phyloP scores from a whole-genome alignment of 768 basidiomycete species.

The Lactifluus pinguis region DNA sequence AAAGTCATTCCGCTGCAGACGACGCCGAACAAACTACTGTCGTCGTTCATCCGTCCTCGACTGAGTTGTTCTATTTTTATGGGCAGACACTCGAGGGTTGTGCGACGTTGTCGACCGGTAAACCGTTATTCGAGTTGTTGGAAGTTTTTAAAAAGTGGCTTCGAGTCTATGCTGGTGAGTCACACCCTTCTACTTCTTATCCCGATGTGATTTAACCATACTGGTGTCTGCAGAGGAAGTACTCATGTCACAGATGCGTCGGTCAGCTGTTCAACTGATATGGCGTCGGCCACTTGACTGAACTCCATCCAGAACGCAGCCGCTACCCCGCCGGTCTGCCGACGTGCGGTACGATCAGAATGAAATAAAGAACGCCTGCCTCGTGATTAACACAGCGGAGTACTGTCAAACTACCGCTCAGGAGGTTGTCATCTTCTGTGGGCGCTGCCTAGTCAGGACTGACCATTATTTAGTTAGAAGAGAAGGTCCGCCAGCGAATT shows the following conservation, averaged over 20 bases:
- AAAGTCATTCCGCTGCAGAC: conserved; percentile 31
- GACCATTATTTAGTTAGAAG: conserved; percentile 59
- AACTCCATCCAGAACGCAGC: conserved; percentile 30
- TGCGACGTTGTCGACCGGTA: conserved; percentile 78
- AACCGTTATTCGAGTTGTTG: conserved; percentile 73
- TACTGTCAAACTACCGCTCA: conserved; percentile 90
- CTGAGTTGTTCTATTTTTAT: conserved; percentile 96
- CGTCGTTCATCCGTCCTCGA: conserved; percentile 85
- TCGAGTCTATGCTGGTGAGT: conserved; percentile 78
- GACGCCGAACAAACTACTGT: conserved; percentile 41
- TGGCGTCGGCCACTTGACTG: background rate
- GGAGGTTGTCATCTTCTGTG: conserved; percentile 43
- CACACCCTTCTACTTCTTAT: background rate
- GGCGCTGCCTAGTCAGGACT: background rate
- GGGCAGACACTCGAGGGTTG: conserved; percentile 93
- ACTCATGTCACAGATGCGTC: conserved; percentile 61
- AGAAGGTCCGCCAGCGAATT: conserved; percentile 80
- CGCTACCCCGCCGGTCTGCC: conserved; percentile 51
- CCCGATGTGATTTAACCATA: conserved; percentile 10
- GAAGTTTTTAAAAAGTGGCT: conserved; percentile 90
- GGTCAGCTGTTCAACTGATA: conserved; percentile 33
- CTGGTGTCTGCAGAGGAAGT: conserved; percentile 66
- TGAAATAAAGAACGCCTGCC: conserved; percentile 73
- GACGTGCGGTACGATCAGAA: conserved; percentile 72
- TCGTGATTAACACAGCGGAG: conserved; percentile 95